A percentile compares a stretch with the other conserved stretches of the same genome.
These are phyloP conservation scores for Tetragonia tetragonoides DNA, from an alignment of 148 eudicot genomes.

Conservation along the genomic window DNA sequence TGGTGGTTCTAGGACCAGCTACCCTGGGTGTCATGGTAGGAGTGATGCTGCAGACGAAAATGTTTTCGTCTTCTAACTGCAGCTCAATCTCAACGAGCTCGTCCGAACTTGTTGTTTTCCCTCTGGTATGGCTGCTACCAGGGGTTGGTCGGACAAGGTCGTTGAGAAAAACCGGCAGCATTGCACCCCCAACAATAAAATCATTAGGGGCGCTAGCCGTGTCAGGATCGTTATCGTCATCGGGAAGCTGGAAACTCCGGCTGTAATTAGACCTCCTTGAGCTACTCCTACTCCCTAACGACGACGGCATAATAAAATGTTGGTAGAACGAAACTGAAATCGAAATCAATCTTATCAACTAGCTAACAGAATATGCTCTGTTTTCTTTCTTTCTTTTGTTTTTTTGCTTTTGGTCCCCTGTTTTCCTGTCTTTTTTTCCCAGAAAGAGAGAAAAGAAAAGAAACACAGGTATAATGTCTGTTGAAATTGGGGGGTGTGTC, in stretches of 20 bases:
- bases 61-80: conserved; percentile 57
- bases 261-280: conserved; percentile 40
- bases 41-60: conserved; percentile 61
- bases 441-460: conserved; percentile 9
- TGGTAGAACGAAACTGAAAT: background rate
- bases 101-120: background rate
- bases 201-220: background rate
- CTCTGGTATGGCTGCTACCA: background rate
- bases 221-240: conserved; percentile 28
- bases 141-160: conserved; percentile 31
- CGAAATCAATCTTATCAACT: background rate
- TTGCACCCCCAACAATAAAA: conserved; percentile 47
- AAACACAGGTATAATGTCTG: conserved; percentile 15
- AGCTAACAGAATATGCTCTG: too few species aligned
- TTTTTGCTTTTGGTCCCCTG: background rate
- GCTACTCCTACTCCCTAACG: conserved; percentile 49
- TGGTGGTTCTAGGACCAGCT: conserved; percentile 11
- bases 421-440: background rate
- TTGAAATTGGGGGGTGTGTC: conserved; percentile 25
- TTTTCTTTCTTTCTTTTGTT: conserved; percentile 7
- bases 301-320: conserved; percentile 31
- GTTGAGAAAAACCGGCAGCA: conserved; percentile 70
- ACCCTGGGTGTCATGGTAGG: conserved; percentile 33
- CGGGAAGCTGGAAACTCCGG: conserved; percentile 43
- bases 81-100: conserved; percentile 83